Conservation (phyloP, 805 yeast genomes). For the Wilhelminamyces savonicus region DNA sequence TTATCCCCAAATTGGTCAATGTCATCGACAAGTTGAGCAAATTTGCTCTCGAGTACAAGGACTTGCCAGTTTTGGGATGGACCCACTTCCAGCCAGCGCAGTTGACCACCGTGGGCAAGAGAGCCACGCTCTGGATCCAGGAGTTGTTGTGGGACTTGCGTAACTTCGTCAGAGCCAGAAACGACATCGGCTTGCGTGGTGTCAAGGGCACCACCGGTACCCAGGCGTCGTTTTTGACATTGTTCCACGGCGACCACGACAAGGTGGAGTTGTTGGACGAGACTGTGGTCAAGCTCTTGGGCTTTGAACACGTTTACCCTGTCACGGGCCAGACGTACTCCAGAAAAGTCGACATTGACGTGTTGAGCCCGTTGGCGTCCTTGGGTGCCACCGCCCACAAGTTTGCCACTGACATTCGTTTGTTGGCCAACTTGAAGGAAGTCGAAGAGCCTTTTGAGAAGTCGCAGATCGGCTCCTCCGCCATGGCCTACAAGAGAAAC, state of each 20-base stretch:
- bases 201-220: conserved; percentile 99
- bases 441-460: conserved; percentile 98
- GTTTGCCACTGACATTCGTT: conserved; percentile 94
- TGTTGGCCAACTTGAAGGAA: conserved; percentile 94
- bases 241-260: conserved; percentile 95
- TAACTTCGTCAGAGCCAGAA: conserved; percentile 91
- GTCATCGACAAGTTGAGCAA: conserved; percentile 85
- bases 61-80: conserved; percentile 96
- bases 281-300: conserved; percentile 86
- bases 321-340: conserved; percentile 99
- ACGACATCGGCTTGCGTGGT: conserved; percentile 94
- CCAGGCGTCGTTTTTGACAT: conserved; percentile 90
- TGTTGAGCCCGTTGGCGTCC: conserved; percentile 85
- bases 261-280: conserved; percentile 91
- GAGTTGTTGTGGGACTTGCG: conserved; percentile 97
- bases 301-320: conserved; percentile 93
- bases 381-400: conserved; percentile 96
- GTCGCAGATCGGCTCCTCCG: conserved; percentile 96
- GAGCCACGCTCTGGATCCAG: conserved; percentile 97
- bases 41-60: conserved; percentile 90
- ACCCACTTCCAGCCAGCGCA: conserved; percentile 99
- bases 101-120: conserved; percentile 96
- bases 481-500: conserved; percentile 99
- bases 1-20: conserved; percentile 92
- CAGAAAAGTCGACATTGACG: conserved; percentile 95